phyloP scores from a whole-genome alignment of 1,284 basidiomycete genomes.

The Mycosarcoma maydis region DNA sequence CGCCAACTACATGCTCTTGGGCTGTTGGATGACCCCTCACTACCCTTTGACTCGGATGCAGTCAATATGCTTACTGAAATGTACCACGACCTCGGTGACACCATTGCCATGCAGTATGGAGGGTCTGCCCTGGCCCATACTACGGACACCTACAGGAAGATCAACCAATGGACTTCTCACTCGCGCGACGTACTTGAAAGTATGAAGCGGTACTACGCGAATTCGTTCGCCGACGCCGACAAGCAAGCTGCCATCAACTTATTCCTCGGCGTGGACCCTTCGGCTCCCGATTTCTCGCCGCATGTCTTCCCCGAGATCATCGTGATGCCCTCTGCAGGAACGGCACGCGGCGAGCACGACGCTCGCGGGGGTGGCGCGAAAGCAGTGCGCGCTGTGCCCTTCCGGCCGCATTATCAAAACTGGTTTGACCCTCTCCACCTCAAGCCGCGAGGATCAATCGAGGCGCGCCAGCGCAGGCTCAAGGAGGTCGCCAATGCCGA shows the following conservation, averaged over 20 bases:
- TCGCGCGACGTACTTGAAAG: constrained; percentile 97
- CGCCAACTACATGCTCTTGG: constrained; percentile 96
- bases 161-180: constrained; percentile 95
- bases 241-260: constrained; percentile 98
- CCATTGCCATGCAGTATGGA: constrained; percentile 83
- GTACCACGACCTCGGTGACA: constrained; percentile 78
- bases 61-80: constrained; percentile 98
- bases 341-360: background rate
- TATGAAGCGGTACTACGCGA: constrained; percentile 93
- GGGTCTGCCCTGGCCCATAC: constrained; percentile 91
- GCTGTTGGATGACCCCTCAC: constrained; percentile 75
- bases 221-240: constrained; percentile 86
- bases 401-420: constrained; percentile 48
- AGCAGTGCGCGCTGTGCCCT: constrained; percentile 25
- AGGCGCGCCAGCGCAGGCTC: constrained; percentile 45
- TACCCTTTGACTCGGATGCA: constrained; percentile 93
- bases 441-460: constrained; percentile 25
- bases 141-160: constrained; percentile 93
- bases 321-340: background rate
- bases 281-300: constrained; percentile 37
- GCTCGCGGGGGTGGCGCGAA: background rate
- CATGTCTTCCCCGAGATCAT: constrained; percentile 32
- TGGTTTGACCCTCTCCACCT: constrained; percentile 57
- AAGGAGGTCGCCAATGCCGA: constrained; percentile 55
- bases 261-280: constrained; percentile 80